Evolutionary conservation across 345 rosid species (phyloP), one percentile per base, ranked within the genome.

Genomic region (Moricandia moricandioides): DNA sequence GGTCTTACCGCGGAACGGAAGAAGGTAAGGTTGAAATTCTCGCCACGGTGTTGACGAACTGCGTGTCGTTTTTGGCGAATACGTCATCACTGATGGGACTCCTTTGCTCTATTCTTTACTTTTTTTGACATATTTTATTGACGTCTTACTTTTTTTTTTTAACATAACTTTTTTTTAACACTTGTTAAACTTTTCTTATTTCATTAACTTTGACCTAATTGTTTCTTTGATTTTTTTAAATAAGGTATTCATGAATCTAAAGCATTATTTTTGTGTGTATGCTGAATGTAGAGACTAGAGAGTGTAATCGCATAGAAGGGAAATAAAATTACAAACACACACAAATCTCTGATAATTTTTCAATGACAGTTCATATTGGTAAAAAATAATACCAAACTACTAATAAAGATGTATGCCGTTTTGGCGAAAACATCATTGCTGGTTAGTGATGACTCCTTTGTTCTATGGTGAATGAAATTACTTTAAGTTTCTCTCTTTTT

Each of bases 61-160:
- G 33, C 70, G 78, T 71, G 81, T 65, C 73, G 81, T 78, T 77
- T 77, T 76, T 57, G 51, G 18, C 0, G 4, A 13, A 70, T 31
- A 70, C 75, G 79, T 69, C 69, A 69, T 68, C 60, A 35, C 14
- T 62, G 10, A 51, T 5, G 47, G 39, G 73, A 47, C 21, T 45
- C 12, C 4, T 9, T 55, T 17, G 11, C 27, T 58, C n/a, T 35
- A 8, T 40, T 35, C n/a, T n/a, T n/a, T n/a, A n/a, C n/a, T 16
- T 29, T 43, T 12, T 13, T 12, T 4, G n/a, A n/a, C n/a, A n/a
- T n/a, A n/a, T n/a, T n/a, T n/a, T n/a, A 8, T 40, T 35, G 7
- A 16, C n/a, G n/a, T n/a, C n/a, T n/a, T n/a, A n/a, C n/a, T 16
- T 29, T 43, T 12, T 13, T 12, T 4, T n/a, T 6, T 27, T 26